Conservation (phyloP, 2,329 filamentous ascomycete genomes). For the Penicillium sp. region DNA sequence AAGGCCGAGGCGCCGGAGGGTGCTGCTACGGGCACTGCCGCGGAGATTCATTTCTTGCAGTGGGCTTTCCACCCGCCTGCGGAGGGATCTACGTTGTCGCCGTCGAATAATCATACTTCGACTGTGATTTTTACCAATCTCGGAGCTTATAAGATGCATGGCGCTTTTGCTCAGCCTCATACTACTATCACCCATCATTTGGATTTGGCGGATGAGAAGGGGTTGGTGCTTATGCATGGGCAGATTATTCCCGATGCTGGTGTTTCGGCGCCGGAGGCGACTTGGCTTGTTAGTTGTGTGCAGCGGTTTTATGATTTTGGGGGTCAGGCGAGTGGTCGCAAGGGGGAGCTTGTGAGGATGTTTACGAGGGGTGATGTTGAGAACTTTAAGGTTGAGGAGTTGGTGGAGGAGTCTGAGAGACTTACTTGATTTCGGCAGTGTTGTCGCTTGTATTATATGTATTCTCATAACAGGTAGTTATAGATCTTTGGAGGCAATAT, state of each 20-base stretch:
- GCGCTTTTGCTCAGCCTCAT: conserved; percentile 85
- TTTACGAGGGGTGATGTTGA: conserved; percentile 72
- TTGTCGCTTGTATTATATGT: conserved; percentile 8
- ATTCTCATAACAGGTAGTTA: no score
- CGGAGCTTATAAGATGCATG: conserved; percentile 85
- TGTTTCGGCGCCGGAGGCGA: conserved; percentile 74
- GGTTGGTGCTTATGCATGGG: conserved; percentile 81
- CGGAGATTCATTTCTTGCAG: conserved; percentile 94
- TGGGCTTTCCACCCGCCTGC: conserved; percentile 79
- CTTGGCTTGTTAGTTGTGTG: conserved; percentile 85
- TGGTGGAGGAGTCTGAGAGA: conserved; percentile 84
- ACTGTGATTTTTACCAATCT: conserved; percentile 91
- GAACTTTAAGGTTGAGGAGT: conserved; percentile 74
- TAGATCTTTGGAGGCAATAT: no score
- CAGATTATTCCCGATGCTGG: conserved; percentile 71
- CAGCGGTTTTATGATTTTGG: conserved; percentile 79
- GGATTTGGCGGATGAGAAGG: conserved; percentile 70
- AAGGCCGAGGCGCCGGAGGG: conserved; percentile 27
- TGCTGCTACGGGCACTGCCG: conserved; percentile 40
- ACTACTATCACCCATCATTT: conserved; percentile 90
- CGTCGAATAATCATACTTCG: conserved; percentile 55
- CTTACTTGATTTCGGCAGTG: conserved; percentile 28
- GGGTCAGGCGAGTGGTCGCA: conserved; percentile 57
- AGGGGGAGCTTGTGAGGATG: conserved; percentile 70
- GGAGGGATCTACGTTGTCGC: conserved; percentile 30